phyloP scores from a whole-genome alignment of 116 monocot genomes.

The Cymodocea nodosa region DNA sequence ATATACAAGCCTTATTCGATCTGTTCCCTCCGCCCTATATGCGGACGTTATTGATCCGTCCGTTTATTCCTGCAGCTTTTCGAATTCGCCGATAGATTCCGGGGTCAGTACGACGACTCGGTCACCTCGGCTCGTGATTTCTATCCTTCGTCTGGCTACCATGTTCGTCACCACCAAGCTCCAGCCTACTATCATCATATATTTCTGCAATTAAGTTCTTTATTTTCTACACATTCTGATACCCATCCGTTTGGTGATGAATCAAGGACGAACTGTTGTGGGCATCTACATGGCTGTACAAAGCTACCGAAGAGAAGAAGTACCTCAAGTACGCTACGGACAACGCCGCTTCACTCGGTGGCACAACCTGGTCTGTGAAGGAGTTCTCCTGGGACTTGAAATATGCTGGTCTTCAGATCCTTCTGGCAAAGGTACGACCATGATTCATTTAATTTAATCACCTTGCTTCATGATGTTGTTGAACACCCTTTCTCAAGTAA shows the following conservation, averaged over 20 bases:
- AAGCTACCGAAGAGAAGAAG: constrained; percentile 58
- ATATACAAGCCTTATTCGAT: too few species aligned
- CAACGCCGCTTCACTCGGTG: constrained; percentile 49
- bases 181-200: too few species aligned
- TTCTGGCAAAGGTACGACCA: constrained; percentile 56
- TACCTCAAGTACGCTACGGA: constrained; percentile 60
- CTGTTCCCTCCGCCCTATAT: too few species aligned
- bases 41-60: too few species aligned
- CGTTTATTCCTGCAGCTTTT: constrained; percentile 38
- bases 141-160: constrained; percentile 64
- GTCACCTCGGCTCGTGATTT: constrained; percentile 32
- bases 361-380: constrained; percentile 63
- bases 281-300: constrained; percentile 85
- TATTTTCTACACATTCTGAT: not conserved
- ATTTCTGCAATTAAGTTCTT: too few species aligned
- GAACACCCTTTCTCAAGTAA: too few species aligned
- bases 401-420: constrained; percentile 82
- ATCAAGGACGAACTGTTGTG: constrained; percentile 83
- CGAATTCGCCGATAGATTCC: constrained; percentile 70
- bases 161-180: constrained; percentile 16
- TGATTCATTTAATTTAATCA: not conserved
- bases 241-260: not conserved
- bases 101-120: constrained; percentile 57
- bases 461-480: too few species aligned
- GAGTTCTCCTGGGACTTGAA: constrained; percentile 99